Conservation (phyloP, 2,329 filamentous ascomycete genomes). For the Lachnellula subtilissima region DNA sequence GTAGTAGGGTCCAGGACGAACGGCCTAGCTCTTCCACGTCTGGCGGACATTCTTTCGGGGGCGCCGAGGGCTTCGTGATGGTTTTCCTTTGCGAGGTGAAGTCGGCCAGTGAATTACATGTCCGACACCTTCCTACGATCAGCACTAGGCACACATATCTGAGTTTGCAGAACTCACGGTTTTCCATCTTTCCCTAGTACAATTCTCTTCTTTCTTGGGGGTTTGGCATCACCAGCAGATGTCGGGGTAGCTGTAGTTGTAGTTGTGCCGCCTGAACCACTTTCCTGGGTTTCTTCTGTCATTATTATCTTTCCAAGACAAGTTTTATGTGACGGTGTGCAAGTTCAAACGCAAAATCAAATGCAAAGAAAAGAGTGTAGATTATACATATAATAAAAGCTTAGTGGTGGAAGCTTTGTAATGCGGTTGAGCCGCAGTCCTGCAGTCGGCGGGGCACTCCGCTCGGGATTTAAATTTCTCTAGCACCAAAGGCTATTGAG, state of each 20-base stretch:
- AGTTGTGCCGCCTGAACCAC: conserved; percentile 5
- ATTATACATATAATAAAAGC: not conserved
- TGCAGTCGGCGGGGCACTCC: not conserved
- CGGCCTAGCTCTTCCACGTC: conserved; percentile 86
- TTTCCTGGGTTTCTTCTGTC: conserved; percentile 29
- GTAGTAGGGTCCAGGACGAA: conserved; percentile 87
- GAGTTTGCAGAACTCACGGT: conserved; percentile 54
- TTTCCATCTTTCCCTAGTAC: conserved; percentile 78
- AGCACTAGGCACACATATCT: not conserved
- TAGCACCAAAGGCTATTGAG: not conserved
- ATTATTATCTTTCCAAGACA: conserved; percentile 12
- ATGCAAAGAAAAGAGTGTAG: no score
- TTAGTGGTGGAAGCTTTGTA: conserved; percentile 3
- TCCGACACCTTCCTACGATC: conserved; percentile 55
- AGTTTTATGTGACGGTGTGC: no score
- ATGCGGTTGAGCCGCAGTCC: not conserved
- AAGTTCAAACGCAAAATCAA: no score
- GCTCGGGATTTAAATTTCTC: not conserved
- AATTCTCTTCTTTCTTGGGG: conserved; percentile 57
- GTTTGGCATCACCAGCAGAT: no score
- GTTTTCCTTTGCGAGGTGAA: conserved; percentile 58
- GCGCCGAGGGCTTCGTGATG: conserved; percentile 32
- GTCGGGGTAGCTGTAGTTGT: no score
- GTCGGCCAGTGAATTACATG: conserved; percentile 58
- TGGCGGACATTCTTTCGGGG: conserved; percentile 71